Evolutionary conservation across 768 basidiomycete genomes (phyloP), one percentile per base, ranked within the genome.

Genomic region (Mycena capillaripes): DNA sequence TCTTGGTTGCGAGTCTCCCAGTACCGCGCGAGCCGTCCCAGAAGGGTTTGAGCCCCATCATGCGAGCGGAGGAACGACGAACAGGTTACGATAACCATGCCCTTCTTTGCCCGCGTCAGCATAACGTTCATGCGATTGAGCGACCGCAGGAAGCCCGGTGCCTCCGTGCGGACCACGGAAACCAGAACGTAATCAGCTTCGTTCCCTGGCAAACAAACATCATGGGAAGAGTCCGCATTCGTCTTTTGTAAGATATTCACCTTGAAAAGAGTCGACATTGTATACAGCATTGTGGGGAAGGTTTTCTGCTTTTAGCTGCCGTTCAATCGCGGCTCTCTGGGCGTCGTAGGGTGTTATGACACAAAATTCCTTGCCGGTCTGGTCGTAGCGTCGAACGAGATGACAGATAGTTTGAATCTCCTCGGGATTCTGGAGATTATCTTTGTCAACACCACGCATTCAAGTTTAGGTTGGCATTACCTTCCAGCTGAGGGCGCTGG

Each of bases 341-440:
- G 86, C 85, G 70, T 89, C 89, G 67, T 90, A 90, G 0, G 87
- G 88, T 2, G 88, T 89, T 53, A 90, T 88, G 63, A 90, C 74
- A 56, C 85, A 85, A 60, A 87, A 88, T 0, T 86, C 75, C 30
- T 56, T 72, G 25, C 73, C 29, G n/a, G 48, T 29, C 36, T 25
- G n/a, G 29, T 78, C 70, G 69, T 86, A 88, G 19, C 79, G 76
- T 30, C 77, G 79, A 16, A 89, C 83, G 16, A 89, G 80, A 56
- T 86, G 75, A 8, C 85, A 81, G 29, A 89, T 79, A 0, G 79
- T 79, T 17, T 81, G 73, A 14, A 84, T 79, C 75, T 90, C 89
- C 44, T 76, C 77, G 2, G 27, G 27, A 66, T 89, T 89, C 89
- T 89, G 46, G 23, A 56, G 21, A 42, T 11, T 38, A 57, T 21